Evolutionary conservation across 2,329 filamentous ascomycete genomes (phyloP), one percentile per base, ranked within the genome.

Genomic region (Penicillium occitanis): DNA sequence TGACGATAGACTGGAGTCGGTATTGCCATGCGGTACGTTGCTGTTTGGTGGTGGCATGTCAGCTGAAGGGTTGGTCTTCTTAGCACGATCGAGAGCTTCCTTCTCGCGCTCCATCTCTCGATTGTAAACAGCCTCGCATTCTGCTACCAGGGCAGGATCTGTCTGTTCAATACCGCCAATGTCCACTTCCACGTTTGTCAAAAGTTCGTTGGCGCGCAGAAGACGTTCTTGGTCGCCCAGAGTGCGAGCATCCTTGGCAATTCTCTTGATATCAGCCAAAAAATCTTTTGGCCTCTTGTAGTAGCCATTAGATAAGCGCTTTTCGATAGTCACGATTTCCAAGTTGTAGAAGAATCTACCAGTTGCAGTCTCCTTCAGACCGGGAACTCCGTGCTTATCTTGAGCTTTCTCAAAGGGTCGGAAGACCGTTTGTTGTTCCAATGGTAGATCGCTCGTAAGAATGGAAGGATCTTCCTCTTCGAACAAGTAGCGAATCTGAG

Each of bases 301-400:
- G 79, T 92, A 99, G 5, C 95, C 95, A 76, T 99, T 98, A 4
- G 93, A 96, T 40, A 99, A 83, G n/a, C 95, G 89, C 76, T 97
- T 93, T 80, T 99, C 95, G 63, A 99, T 97, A 0, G 91, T 94
- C 3, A 90, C 90, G 11, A 94, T 91, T 74, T 98, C 93, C 55
- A 99, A 83, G 71, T 99, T 99, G 82, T 97, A 98, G 77, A 90
- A 98, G 77, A 93, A 95, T 76, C 95, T 97, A 66, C 88, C 88
- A 1, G 88, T 91, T 1, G 85, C 85, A 5, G 87, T 88, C 70
- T 98, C 91, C 46, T 88, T 83, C 53, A 99, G 82, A 17, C 93
- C 93, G 48, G 87, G 84, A 11, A 90, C 87, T 8, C 91, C 93
- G 69, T 95, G 87, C 69, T 89, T 88, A 75, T 99, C 94, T 71